These are phyloP conservation scores for Andrographis paniculata DNA, from an alignment of 305 asterid species.

Conservation along the genomic window DNA sequence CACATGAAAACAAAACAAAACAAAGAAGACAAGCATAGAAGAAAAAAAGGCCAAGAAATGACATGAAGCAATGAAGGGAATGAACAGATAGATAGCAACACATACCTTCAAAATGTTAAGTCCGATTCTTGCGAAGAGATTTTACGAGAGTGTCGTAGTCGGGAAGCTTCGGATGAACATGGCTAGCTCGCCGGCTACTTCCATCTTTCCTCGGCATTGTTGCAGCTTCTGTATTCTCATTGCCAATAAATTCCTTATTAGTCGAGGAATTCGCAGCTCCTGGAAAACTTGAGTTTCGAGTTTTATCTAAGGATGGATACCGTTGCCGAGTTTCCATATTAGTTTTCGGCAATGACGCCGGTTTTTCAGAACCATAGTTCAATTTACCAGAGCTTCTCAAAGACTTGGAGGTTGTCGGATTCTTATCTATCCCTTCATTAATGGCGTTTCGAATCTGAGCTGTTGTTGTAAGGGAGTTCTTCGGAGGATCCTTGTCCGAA, in stretches of 20 bases:
- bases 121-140: constrained; percentile 36
- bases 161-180: constrained; percentile 89
- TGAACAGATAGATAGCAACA: too few species aligned
- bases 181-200: constrained; percentile 43
- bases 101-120: too few species aligned
- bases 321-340: constrained; percentile 22
- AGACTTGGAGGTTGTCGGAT: constrained; percentile 23
- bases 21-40: too few species aligned
- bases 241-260: too few species aligned
- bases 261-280: too few species aligned
- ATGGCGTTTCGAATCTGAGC: constrained; percentile 33
- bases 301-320: constrained; percentile 18
- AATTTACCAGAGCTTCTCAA: constrained; percentile 20
- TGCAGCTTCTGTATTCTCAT: constrained; percentile 28
- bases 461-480: constrained; percentile 24
- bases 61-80: too few species aligned
- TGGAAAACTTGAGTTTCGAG: too few species aligned
- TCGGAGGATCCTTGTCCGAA: constrained; percentile 42
- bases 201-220: constrained; percentile 30
- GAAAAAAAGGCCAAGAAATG: too few species aligned
- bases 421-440: constrained; percentile 61
- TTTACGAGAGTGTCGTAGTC: constrained; percentile 54
- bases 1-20: too few species aligned
- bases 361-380: constrained; percentile 19
- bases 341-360: constrained; percentile 10